Evolutionary conservation across 495 filamentous ascomycete genomes (phyloP).

Genomic region (Xylona heveae): DNA sequence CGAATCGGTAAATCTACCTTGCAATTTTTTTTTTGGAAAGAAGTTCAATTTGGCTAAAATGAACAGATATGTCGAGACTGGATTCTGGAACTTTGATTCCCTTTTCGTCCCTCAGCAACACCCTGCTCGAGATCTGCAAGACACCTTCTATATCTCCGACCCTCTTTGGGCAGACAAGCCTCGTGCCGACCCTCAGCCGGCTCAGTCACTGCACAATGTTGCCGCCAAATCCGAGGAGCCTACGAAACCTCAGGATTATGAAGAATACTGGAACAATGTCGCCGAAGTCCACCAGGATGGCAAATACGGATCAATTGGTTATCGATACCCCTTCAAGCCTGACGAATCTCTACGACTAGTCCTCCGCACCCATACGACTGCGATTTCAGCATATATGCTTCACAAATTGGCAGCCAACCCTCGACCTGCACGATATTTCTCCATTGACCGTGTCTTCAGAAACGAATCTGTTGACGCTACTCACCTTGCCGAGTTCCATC

Average conservation of each 20-base stretch:
- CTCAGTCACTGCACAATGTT: conserved; percentile 16
- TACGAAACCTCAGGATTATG: conserved; percentile 42
- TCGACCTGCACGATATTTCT: conserved; percentile 80
- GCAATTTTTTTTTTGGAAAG: neutral
- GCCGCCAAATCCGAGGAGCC: conserved; percentile 7
- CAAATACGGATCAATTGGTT: conserved; percentile 83
- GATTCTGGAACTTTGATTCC: conserved; percentile 97
- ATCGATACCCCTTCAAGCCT: conserved; percentile 78
- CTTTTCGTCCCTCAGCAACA: conserved; percentile 97
- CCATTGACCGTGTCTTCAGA: conserved; percentile 91
- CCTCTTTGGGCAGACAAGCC: conserved; percentile 58
- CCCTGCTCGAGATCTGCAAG: conserved; percentile 86
- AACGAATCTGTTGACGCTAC: conserved; percentile 93
- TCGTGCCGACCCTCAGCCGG: conserved; percentile 37
- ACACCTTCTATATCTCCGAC: conserved; percentile 95
- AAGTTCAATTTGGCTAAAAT: neutral
- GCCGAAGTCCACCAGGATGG: conserved; percentile 63
- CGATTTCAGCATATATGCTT: conserved; percentile 69
- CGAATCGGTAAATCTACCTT: conserved; percentile 25
- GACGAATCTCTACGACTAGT: conserved; percentile 82
- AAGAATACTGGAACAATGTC: conserved; percentile 72
- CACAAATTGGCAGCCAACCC: conserved; percentile 69
- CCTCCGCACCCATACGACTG: conserved; percentile 89
- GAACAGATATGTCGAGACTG: conserved; percentile 67
- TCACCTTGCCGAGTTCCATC: conserved; percentile 95